phyloP scores from a whole-genome alignment of 768 basidiomycete genomes.

The Gloeostereum incarnatum region DNA sequence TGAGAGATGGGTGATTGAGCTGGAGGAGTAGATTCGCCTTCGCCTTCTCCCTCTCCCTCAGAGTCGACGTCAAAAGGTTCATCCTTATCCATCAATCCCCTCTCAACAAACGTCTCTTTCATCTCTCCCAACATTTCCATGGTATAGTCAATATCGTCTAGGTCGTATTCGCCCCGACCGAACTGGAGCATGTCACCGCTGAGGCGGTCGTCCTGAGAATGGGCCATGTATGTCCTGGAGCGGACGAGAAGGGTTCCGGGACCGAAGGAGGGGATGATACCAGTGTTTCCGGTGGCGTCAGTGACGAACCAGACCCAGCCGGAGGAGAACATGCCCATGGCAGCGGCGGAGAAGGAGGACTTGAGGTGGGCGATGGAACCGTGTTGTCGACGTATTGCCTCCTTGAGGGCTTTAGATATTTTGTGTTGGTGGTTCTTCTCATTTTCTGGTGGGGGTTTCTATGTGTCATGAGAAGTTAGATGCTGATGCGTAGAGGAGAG shows the following conservation, averaged over 20 bases:
- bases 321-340: slow-evolving; percentile 64
- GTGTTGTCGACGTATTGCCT: slow-evolving; percentile 37
- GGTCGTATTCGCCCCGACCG: slow-evolving; percentile 2
- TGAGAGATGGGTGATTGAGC: slow-evolving; percentile 12
- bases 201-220: slow-evolving; percentile 8
- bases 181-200: slow-evolving; percentile 2
- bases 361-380: slow-evolving; percentile 62
- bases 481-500: slow-evolving; percentile 5
- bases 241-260: slow-evolving; percentile 81
- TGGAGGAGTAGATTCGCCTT: slow-evolving; percentile 10
- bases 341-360: slow-evolving; percentile 68
- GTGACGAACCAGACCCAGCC: slow-evolving; percentile 89
- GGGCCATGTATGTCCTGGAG: slow-evolving; percentile 32
- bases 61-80: background rate
- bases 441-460: slow-evolving; percentile 32
- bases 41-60: background rate
- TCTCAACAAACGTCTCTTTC: slow-evolving; percentile 5
- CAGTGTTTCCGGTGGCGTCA: slow-evolving; percentile 49
- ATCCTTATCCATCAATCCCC: background rate
- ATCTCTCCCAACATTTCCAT: slow-evolving; percentile 1
- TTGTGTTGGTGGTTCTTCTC: slow-evolving; percentile 24
- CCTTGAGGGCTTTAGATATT: slow-evolving; percentile 22
- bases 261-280: slow-evolving; percentile 80
- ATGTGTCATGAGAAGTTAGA: slow-evolving; percentile 6
- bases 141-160: slow-evolving; percentile 4